Base-by-base conservation (phyloP, 495 filamentous ascomycete species). In the Xylaria longipes region DNA sequence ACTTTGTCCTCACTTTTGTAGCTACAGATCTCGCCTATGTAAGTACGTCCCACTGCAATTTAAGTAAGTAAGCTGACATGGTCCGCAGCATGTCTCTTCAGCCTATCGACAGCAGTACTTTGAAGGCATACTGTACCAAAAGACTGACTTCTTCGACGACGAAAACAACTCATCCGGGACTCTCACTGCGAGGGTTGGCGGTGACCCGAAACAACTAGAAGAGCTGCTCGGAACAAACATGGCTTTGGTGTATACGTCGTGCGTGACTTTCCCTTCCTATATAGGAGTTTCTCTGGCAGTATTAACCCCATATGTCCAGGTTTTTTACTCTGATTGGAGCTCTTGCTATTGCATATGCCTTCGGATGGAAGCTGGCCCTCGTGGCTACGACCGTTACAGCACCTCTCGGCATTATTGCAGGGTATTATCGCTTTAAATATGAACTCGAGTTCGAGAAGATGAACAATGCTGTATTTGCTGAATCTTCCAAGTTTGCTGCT, bases 81-180 rank as follows among this genome's bases (percentile, higher is more conserved):
- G 7, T 41, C 31, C n/a, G 57, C 65, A 81, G 62, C 75, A 80
- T 72, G 81, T 87, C 69, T 73, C 80, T n/a, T 67, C 85, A 7
- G 80, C 81, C 15, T 90, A 89, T 74, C 83, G 89, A 35, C 82
- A 85, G 57, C 83, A 92, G 74, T 88, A 90, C 70, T 86, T 92
- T 66, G 82, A 88, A 50, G 82, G 81, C 54, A 85, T 89, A 58
- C 70, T 91, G 27, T 80, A 78, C 70, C 87, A 90, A 70, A 87
- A 88, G 61, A 87, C 88, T 25, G 76, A 84, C 0, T 93, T 90
- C 78, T 94, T 91, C 71, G 91, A 94, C 77, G 76, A 80, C 3
- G 81, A 85, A 48, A 85, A 88, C 58, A 91, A 93, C 71, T 84
- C 90, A 0, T 82, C 86, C 7, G 91, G 91, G 3, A 84, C 91